These are phyloP conservation scores for Bipolaris victoriae DNA, from an alignment of 2,329 filamentous ascomycete species.

Conservation along the genomic window DNA sequence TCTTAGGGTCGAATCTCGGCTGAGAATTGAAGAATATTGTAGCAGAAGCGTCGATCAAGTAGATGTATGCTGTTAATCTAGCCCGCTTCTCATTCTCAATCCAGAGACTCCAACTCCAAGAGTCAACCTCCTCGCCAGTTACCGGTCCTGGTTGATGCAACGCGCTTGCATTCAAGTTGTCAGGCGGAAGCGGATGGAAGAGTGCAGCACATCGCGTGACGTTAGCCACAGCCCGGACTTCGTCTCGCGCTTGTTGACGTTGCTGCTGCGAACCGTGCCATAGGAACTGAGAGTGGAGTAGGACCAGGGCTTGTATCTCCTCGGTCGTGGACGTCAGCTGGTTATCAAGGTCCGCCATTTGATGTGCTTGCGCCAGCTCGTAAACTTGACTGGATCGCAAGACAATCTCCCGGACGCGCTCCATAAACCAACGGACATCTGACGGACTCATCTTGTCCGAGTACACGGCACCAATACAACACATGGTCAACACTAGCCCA, in stretches of 20 bases:
- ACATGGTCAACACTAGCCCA: slow-evolving; percentile 71
- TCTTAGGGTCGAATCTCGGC: slow-evolving; percentile 67
- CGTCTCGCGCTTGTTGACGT: slow-evolving; percentile 66
- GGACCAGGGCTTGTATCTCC: slow-evolving; percentile 69
- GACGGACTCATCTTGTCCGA: slow-evolving; percentile 66
- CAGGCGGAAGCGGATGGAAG: slow-evolving; percentile 59
- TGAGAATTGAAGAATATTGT: slow-evolving; percentile 74
- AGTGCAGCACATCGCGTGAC: slow-evolving; percentile 65
- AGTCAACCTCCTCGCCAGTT: slow-evolving; percentile 53
- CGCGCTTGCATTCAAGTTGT: slow-evolving; percentile 60
- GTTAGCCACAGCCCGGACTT: slow-evolving; percentile 63
- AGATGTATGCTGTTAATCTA: slow-evolving; percentile 69
- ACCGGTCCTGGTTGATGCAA: slow-evolving; percentile 63
- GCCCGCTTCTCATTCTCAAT: slow-evolving; percentile 73
- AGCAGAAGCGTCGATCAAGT: slow-evolving; percentile 68
- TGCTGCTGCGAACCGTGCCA: slow-evolving; percentile 75
- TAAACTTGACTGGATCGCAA: slow-evolving; percentile 62
- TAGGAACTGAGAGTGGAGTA: slow-evolving; percentile 67
- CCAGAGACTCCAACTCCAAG: slow-evolving; percentile 72
- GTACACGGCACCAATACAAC: slow-evolving; percentile 77
- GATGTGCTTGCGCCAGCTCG: slow-evolving; percentile 46
- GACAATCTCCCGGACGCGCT: slow-evolving; percentile 65
- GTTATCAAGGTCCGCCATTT: slow-evolving; percentile 51
- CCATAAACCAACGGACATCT: slow-evolving; percentile 72
- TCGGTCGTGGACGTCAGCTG: slow-evolving; percentile 58